Percentiles rank a stretch among this genome's conserved stretches.
phyloP scores from a whole-genome alignment of 116 monocot species.

The Dioscorea cayenensis region DNA sequence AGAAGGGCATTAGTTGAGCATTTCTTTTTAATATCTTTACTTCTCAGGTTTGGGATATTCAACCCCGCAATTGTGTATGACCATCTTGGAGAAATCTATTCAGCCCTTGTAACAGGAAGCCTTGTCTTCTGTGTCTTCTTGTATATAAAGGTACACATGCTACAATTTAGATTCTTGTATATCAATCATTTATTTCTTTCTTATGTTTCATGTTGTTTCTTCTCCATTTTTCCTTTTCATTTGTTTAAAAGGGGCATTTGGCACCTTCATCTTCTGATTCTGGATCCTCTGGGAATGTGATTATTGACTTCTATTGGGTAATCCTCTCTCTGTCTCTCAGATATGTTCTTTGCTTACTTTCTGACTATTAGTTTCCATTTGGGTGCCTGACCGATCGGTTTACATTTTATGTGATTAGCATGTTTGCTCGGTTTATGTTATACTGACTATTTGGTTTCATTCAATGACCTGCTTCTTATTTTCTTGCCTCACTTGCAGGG shows the following conservation, averaged over 20 bases:
- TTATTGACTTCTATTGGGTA: conserved; percentile 98
- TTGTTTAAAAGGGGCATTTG: conserved; percentile 61
- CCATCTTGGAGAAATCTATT: conserved; percentile 90
- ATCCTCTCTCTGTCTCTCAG: conserved; percentile 12
- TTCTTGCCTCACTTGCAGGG: conserved; percentile 35
- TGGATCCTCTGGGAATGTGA: conserved; percentile 90
- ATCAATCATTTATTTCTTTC: conserved; percentile 4
- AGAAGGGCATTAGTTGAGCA: no score
- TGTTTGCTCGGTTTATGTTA: background rate
- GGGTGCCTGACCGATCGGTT: background rate
- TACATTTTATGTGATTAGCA: background rate
- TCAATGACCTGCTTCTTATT: background rate
- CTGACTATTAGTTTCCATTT: background rate
- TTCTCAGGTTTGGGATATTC: conserved; percentile 38
- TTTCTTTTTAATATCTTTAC: background rate
- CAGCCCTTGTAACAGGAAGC: conserved; percentile 82
- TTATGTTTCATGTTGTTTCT: background rate
- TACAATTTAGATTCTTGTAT: background rate
- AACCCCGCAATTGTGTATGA: conserved; percentile 91
- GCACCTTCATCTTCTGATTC: conserved; percentile 95
- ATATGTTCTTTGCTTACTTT: background rate
- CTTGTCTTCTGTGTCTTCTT: conserved; percentile 87
- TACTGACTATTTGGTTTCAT: background rate
- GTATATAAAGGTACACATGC: conserved; percentile 70
- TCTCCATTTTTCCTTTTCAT: background rate